Evolutionary conservation across 2,329 filamentous ascomycete genomes (phyloP).

Genomic region (Xylariaceae sp.): DNA sequence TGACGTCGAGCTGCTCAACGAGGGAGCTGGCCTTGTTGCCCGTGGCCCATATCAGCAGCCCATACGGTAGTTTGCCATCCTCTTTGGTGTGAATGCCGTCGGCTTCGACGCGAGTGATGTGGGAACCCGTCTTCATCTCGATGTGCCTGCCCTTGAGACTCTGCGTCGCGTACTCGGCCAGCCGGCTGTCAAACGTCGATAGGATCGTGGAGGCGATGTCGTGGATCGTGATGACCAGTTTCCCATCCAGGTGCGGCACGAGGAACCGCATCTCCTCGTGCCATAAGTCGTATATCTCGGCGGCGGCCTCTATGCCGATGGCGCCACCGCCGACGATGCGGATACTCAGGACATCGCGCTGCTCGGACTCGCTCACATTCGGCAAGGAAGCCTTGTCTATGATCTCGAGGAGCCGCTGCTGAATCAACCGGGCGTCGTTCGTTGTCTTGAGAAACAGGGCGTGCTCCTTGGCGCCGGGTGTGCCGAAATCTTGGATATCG

Average conservation of each 20-base stretch:
- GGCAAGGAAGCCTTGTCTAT: slow-evolving; percentile 19
- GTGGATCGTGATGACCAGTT: slow-evolving; percentile 37
- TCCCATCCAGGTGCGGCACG: slow-evolving; percentile 35
- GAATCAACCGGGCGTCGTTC: slow-evolving; percentile 29
- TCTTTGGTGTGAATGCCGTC: slow-evolving; percentile 11
- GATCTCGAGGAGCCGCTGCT: slow-evolving; percentile 30
- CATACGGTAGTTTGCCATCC: slow-evolving; percentile 11
- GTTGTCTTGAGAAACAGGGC: slow-evolving; percentile 33
- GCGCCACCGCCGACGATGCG: slow-evolving; percentile 37
- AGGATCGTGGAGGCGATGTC: slow-evolving; percentile 38
- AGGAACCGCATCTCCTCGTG: slow-evolving; percentile 32
- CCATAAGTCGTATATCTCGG: slow-evolving; percentile 39
- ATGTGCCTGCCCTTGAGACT: slow-evolving; percentile 32
- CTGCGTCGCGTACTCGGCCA: slow-evolving; percentile 36
- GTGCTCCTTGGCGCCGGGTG: slow-evolving; percentile 33
- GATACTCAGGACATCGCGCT: slow-evolving; percentile 31
- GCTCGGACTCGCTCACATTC: slow-evolving; percentile 21
- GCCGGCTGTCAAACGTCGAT: slow-evolving; percentile 34
- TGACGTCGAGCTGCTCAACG: slow-evolving; percentile 18
- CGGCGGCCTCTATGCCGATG: slow-evolving; percentile 37
- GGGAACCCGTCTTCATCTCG: slow-evolving; percentile 30
- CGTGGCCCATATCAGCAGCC: slow-evolving; percentile 15
- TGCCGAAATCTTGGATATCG: slow-evolving; percentile 34
- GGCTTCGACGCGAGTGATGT: slow-evolving; percentile 12
- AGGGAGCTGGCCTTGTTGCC: slow-evolving; percentile 18